Evolutionary conservation across 345 rosid species (phyloP), one percentile per base, ranked within the genome.

Genomic region (Eucalyptus marginata): DNA sequence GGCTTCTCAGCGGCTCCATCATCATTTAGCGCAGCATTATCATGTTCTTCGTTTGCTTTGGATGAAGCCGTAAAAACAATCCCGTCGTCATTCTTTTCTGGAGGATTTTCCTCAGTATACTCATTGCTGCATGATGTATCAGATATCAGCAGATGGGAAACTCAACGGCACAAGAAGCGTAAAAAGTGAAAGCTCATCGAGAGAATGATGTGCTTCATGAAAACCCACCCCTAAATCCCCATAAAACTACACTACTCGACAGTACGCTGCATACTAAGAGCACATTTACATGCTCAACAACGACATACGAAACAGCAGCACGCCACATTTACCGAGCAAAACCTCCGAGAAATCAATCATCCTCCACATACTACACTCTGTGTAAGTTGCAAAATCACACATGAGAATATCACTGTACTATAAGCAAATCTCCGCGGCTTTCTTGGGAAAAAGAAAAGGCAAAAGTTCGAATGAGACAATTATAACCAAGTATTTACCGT

Each of bases 111-210:
- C 80, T 59, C 76, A n/a, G 88, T 68, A 92, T 20, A 91, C 89
- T 92, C 94, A 43, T 92, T 90, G 49, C 97, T 96, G 94, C 93
- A 88, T 14, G 88, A 88, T 13, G 36, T 31, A 87, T 15, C 33
- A 46, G n/a, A 10, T 86, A 50, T 64, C 64, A 59, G 40, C 50
- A 79, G 51, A 87, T 66, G 71, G 43, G 18, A 54, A 86, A 40
- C 43, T 76, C 84, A 40, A 20, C 8, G 3, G 29, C 47, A 10
- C 47, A 1, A 76, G 47, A 76, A 76, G 44, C 29, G 1, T 76
- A 16, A 76, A 22, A 76, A 76, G 40, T n/a, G n/a, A 44, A 76
- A 6, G 84, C 29, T 40, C 84, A 36, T 76, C 4, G 15, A 20
- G 29, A 76, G 84, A 40, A 76, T 20, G 84, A 76, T 12, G 47